phyloP scores from a whole-genome alignment of 2,329 filamentous ascomycete genomes.

The Colletotrichum spinosum region DNA sequence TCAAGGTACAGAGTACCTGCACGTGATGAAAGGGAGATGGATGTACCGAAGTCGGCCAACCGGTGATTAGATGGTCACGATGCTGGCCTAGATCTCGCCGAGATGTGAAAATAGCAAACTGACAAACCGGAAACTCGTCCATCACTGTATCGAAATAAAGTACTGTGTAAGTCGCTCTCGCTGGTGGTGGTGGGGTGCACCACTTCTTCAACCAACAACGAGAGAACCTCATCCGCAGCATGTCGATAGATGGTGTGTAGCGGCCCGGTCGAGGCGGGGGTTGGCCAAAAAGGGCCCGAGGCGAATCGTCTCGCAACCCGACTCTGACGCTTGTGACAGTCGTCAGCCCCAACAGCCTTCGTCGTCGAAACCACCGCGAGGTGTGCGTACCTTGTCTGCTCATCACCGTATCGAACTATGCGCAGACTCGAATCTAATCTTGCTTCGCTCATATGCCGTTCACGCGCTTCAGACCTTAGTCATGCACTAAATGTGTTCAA shows the following conservation, averaged over 20 bases:
- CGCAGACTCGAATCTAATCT: too few species aligned
- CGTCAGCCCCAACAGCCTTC: neutral
- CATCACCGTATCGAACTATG: too few species aligned
- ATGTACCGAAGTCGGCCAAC: too few species aligned
- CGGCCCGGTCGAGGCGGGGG: conserved; percentile 20
- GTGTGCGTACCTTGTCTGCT: too few species aligned
- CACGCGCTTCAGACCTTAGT: too few species aligned
- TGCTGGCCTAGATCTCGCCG: neutral
- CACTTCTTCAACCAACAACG: neutral
- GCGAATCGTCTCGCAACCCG: neutral
- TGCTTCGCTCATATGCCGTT: too few species aligned
- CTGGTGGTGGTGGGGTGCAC: neutral
- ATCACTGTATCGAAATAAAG: neutral
- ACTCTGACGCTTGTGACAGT: conserved; percentile 3
- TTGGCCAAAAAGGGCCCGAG: conserved; percentile 3
- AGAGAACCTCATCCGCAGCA: conserved; percentile 1
- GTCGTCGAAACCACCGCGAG: too few species aligned
- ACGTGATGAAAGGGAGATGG: too few species aligned
- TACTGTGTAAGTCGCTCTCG: too few species aligned
- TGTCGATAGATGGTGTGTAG: neutral
- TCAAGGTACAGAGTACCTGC: neutral
- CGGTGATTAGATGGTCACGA: neutral
- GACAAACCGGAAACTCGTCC: neutral
- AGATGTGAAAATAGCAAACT: neutral
- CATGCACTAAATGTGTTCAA: too few species aligned